Evolutionary conservation across 495 filamentous ascomycete species (phyloP).

Genomic region (Aspergillus panamensis): DNA sequence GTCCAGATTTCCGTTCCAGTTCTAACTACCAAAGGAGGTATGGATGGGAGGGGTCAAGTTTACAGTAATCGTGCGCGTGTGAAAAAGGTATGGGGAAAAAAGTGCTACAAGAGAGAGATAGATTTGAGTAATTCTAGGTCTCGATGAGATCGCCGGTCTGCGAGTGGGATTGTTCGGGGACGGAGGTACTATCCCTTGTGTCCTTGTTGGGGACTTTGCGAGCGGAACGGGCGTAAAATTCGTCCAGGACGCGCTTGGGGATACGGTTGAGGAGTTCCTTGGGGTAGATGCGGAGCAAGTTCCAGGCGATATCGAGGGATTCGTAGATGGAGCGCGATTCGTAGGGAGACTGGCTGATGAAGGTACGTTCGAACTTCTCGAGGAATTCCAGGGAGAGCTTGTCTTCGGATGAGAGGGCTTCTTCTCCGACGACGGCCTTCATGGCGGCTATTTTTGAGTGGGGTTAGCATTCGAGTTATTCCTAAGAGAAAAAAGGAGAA

Average conservation of each 20-base stretch:
- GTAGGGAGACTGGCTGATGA: slow-evolving; percentile 90
- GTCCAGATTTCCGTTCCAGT: neutral
- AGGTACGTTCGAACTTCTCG: slow-evolving; percentile 93
- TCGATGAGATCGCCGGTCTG: slow-evolving; percentile 62
- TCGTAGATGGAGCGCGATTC: slow-evolving; percentile 87
- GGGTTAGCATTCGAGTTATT: neutral
- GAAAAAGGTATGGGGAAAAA: neutral
- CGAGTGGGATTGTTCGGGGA: slow-evolving; percentile 47
- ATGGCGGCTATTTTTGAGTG: slow-evolving; percentile 63
- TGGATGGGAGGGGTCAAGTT: neutral
- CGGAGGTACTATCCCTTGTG: slow-evolving; percentile 62
- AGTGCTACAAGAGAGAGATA: neutral
- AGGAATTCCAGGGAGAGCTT: slow-evolving; percentile 97
- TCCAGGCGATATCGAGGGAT: slow-evolving; percentile 93
- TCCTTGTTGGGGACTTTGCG: slow-evolving; percentile 58
- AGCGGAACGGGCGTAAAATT: slow-evolving; percentile 80
- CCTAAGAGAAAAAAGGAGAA: neutral
- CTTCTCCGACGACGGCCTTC: slow-evolving; percentile 99
- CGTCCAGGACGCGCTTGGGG: slow-evolving; percentile 85
- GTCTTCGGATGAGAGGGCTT: slow-evolving; percentile 91
- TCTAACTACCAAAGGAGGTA: neutral
- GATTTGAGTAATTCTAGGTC: slow-evolving; percentile 21
- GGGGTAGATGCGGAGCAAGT: slow-evolving; percentile 90
- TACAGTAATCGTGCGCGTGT: neutral
- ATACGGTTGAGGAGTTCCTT: slow-evolving; percentile 98